phyloP scores from a whole-genome alignment of 768 basidiomycete species.

The Collybiopsis confluens region DNA sequence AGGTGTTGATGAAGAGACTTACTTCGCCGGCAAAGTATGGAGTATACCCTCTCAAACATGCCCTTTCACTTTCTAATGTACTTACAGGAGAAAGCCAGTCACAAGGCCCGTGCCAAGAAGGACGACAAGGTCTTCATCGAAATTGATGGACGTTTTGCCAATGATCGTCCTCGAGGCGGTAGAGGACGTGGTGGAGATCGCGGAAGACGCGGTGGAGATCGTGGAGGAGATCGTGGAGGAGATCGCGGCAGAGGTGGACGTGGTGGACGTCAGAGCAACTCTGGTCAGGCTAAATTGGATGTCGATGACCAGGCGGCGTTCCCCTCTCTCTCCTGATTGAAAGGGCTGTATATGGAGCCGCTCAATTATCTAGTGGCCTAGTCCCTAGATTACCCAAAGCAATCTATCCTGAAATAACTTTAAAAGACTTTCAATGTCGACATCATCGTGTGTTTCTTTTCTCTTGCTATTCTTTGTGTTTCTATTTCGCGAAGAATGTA shows the following conservation, averaged over 20 bases:
- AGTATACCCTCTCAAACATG: background rate
- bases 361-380: background rate
- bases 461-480: background rate
- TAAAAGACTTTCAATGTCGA: background rate
- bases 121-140: slow-evolving; percentile 90
- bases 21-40: slow-evolving; percentile 88
- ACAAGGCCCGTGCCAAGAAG: slow-evolving; percentile 73
- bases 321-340: slow-evolving; percentile 70
- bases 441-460: background rate
- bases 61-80: slow-evolving; percentile 4
- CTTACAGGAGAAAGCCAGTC: slow-evolving; percentile 55
- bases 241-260: slow-evolving; percentile 34
- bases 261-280: slow-evolving; percentile 40
- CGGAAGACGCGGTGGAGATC: slow-evolving; percentile 43
- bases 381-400: background rate
- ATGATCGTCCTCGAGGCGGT: slow-evolving; percentile 57
- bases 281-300: slow-evolving; percentile 41
- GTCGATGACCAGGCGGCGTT: slow-evolving; percentile 85
- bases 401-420: slow-evolving; percentile 2
- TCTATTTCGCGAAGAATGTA: background rate
- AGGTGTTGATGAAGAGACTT: slow-evolving; percentile 57
- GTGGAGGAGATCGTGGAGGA: slow-evolving; percentile 40
- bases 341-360: background rate
- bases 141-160: slow-evolving; percentile 86
- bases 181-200: slow-evolving; percentile 38